Conservation (phyloP, 2,329 filamentous ascomycete genomes). For the Pseudogymnoascus sp. region DNA sequence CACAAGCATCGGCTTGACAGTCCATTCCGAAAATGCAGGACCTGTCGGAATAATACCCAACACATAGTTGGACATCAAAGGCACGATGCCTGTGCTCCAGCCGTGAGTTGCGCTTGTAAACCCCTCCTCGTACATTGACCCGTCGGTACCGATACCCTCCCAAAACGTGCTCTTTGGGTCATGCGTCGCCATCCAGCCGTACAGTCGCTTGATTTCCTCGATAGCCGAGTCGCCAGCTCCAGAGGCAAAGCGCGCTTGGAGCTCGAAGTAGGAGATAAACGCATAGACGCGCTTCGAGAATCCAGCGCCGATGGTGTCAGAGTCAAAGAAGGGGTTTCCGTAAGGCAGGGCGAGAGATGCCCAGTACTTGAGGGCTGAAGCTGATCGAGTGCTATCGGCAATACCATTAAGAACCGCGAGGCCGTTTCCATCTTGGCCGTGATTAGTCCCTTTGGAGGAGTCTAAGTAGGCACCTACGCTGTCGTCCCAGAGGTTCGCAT, state of each 20-base stretch:
- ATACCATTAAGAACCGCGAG: conserved; percentile 37
- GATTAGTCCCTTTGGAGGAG: conserved; percentile 30
- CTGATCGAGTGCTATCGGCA: conserved; percentile 26
- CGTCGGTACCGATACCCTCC: conserved; percentile 42
- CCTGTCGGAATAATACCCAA: conserved; percentile 39
- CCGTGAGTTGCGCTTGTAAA: conserved; percentile 45
- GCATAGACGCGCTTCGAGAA: conserved; percentile 43
- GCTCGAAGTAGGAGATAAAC: conserved; percentile 47
- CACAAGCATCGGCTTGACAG: conserved; percentile 31
- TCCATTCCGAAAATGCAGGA: conserved; percentile 39
- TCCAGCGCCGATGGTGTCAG: conserved; percentile 31
- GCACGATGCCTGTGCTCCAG: conserved; percentile 45
- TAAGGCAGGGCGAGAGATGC: conserved; percentile 33
- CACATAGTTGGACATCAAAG: conserved; percentile 39
- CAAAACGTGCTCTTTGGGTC: conserved; percentile 43
- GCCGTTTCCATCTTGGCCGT: conserved; percentile 46
- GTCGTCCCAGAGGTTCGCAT: conserved; percentile 34
- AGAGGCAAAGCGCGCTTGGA: conserved; percentile 40
- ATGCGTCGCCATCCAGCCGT: conserved; percentile 42
- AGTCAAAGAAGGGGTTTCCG: conserved; percentile 48
- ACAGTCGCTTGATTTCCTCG: conserved; percentile 40
- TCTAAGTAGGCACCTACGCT: conserved; percentile 40
- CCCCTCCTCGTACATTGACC: conserved; percentile 37
- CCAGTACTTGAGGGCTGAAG: conserved; percentile 36
- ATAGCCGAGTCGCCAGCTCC: conserved; percentile 32